Percentiles rank a stretch among this genome's conserved stretches.
Conservation (phyloP, 2,329 filamentous ascomycete species). For the Capronia coronata region DNA sequence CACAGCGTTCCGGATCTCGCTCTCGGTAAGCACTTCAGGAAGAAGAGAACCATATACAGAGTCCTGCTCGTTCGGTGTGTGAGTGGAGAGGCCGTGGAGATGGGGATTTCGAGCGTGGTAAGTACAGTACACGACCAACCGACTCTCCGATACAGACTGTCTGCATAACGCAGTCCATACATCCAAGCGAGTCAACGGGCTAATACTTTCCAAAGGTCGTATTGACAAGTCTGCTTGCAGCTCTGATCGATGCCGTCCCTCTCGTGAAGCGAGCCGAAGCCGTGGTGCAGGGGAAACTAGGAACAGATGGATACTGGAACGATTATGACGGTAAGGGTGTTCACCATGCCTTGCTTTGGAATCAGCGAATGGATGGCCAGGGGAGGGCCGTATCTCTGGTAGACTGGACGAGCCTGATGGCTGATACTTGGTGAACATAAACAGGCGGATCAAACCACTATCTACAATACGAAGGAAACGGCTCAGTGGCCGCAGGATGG, state of each 20-base stretch:
- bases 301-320: slow-evolving; percentile 25
- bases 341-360: neutral
- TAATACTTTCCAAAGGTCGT: slow-evolving; percentile 11
- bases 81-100: neutral
- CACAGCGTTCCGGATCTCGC: too few species aligned
- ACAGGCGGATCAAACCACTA: slow-evolving; percentile 31
- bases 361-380: too few species aligned
- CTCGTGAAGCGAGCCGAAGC: slow-evolving; percentile 15
- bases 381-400: too few species aligned
- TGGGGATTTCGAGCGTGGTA: slow-evolving; percentile 12
- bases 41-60: neutral
- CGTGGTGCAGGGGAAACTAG: slow-evolving; percentile 24
- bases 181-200: too few species aligned
- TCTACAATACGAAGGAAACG: slow-evolving; percentile 31
- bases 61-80: neutral
- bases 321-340: slow-evolving; percentile 22
- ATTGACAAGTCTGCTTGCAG: slow-evolving; percentile 5
- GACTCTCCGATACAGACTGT: too few species aligned
- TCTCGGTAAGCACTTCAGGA: too few species aligned
- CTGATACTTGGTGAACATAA: neutral
- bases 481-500: slow-evolving; percentile 32
- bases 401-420: too few species aligned
- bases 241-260: slow-evolving; percentile 9
- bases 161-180: too few species aligned
- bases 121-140: too few species aligned